phyloP scores from a whole-genome alignment of 2,329 filamentous ascomycete species.

The Alternaria sp. region DNA sequence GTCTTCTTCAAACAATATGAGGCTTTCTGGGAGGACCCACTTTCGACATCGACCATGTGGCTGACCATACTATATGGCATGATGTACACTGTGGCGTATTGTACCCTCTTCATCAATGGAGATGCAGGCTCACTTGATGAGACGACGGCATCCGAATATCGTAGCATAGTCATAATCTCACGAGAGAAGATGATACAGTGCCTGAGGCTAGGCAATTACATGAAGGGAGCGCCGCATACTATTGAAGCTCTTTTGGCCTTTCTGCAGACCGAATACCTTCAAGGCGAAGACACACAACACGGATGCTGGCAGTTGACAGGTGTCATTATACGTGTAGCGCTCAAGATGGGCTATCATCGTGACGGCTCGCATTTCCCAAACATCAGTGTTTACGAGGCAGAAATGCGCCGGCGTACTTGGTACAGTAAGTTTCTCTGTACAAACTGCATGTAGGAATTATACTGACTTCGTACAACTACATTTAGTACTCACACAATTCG shows the following conservation, averaged over 20 bases:
- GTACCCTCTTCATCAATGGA: not conserved
- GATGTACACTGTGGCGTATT: not conserved
- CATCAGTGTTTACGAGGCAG: not conserved
- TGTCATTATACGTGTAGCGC: not conserved
- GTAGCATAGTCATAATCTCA: not conserved
- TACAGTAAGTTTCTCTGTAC: not conserved
- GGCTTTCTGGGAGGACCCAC: slow-evolving; percentile 1
- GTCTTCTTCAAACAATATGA: slow-evolving; percentile 1
- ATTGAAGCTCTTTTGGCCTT: not conserved
- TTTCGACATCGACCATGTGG: not conserved
- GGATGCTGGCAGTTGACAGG: slow-evolving; percentile 1
- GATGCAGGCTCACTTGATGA: not conserved
- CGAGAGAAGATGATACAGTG: slow-evolving; percentile 4
- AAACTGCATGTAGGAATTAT: too few species aligned
- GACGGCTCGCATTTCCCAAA: not conserved
- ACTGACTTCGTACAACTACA: too few species aligned
- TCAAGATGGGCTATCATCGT: slow-evolving; percentile 1
- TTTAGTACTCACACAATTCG: not conserved
- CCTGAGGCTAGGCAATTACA: not conserved
- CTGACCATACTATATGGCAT: slow-evolving; percentile 2
- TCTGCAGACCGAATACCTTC: not conserved
- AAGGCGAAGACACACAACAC: slow-evolving; percentile 2
- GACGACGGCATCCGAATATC: not conserved
- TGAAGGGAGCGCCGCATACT: slow-evolving; percentile 1
- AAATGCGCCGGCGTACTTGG: not conserved